Percentiles rank a stretch among this genome's conserved stretches.
Conservation (phyloP, 768 basidiomycete species). For the Lentinula detonsa region DNA sequence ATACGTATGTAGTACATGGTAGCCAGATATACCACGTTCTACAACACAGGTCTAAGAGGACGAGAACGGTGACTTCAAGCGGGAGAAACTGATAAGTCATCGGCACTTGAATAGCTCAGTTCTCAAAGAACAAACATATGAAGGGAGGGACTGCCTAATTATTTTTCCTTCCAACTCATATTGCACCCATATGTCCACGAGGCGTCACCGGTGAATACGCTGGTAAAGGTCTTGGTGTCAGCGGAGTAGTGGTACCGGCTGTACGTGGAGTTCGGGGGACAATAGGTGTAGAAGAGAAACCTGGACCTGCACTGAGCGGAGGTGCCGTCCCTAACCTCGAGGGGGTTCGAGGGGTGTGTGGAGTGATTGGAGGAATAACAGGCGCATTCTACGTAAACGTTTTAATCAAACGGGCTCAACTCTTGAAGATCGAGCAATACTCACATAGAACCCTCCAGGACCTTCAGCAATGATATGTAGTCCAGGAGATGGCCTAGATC, state of each 20-base stretch:
- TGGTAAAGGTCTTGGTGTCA: background rate
- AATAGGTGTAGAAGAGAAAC: background rate
- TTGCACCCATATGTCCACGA: constrained; percentile 1
- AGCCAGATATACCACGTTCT: too few relatives aligned
- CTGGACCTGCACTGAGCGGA: background rate
- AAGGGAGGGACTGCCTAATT: background rate
- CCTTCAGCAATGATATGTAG: background rate
- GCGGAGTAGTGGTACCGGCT: background rate
- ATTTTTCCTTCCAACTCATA: background rate
- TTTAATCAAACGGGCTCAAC: background rate
- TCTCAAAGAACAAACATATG: background rate
- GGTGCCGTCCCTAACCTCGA: background rate
- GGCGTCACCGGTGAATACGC: constrained; percentile 2
- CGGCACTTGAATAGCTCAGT: background rate
- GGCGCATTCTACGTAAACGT: background rate
- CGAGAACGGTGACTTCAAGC: background rate
- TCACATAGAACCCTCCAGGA: background rate
- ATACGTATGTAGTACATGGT: too few relatives aligned
- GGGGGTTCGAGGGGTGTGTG: background rate
- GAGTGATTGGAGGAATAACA: background rate
- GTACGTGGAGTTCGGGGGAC: background rate
- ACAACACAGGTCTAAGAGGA: too few relatives aligned
- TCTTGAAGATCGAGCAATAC: background rate
- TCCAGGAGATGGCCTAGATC: background rate
- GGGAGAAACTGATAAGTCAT: background rate